Evolutionary conservation across 2,329 filamentous ascomycete species (phyloP).

Genomic region (Fusarium nurragi): DNA sequence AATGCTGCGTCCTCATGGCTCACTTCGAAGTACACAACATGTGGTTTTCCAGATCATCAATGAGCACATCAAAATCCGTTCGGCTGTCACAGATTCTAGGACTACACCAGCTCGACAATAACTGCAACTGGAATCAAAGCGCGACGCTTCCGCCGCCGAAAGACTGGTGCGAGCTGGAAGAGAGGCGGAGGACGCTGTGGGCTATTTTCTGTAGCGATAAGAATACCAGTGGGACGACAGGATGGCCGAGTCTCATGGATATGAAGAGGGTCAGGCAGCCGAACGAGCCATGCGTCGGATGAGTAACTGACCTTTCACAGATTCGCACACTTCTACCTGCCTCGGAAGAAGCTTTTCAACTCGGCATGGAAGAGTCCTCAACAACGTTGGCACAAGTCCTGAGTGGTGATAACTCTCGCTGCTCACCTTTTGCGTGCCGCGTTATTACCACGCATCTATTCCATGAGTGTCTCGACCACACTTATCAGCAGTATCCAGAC

Average conservation of each 20-base stretch:
- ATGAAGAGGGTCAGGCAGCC: slow-evolving; percentile 64
- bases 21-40: slow-evolving; percentile 83
- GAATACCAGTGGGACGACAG: slow-evolving; percentile 84
- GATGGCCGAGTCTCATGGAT: slow-evolving; percentile 85
- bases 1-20: slow-evolving; percentile 76
- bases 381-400: slow-evolving; percentile 70
- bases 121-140: slow-evolving; percentile 65
- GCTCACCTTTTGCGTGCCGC: slow-evolving; percentile 76
- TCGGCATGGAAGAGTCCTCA: slow-evolving; percentile 68
- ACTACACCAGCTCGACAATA: slow-evolving; percentile 76
- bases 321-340: slow-evolving; percentile 79
- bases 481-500: slow-evolving; percentile 69
- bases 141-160: slow-evolving; percentile 76
- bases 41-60: slow-evolving; percentile 83
- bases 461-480: slow-evolving; percentile 78
- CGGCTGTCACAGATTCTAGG: slow-evolving; percentile 82
- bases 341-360: slow-evolving; percentile 77
- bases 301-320: slow-evolving; percentile 46
- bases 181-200: slow-evolving; percentile 85
- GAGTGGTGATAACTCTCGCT: slow-evolving; percentile 54
- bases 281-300: rapidly evolving
- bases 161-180: slow-evolving; percentile 79
- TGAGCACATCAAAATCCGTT: slow-evolving; percentile 76
- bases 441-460: slow-evolving; percentile 79
- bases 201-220: slow-evolving; percentile 79